These are phyloP conservation scores for Chloranthus sessilifolius DNA, from an alignment of 164 flowering plant species.

Conservation along the genomic window DNA sequence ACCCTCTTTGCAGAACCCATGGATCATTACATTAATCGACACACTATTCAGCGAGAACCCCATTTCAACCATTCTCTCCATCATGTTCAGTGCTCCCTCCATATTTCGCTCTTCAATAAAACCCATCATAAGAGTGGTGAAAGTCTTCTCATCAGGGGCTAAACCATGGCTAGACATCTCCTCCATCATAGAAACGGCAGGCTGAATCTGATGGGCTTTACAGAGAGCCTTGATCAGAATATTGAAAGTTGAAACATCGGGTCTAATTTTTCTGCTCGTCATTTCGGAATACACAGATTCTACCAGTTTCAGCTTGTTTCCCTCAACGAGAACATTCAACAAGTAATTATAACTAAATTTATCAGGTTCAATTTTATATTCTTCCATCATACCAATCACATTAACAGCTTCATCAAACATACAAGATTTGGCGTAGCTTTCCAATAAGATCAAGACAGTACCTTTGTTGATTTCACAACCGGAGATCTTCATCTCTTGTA, in stretches of 20 bases:
- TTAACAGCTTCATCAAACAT: conserved; percentile 47
- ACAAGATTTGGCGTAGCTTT: conserved; percentile 43
- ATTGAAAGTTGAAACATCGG: conserved; percentile 79
- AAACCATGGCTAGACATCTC: conserved; percentile 65
- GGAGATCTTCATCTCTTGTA: conserved; percentile 46
- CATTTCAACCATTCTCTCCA: conserved; percentile 53
- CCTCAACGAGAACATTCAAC: conserved; percentile 81
- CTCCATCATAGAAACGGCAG: conserved; percentile 80
- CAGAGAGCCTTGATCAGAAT: conserved; percentile 84
- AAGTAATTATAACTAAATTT: conserved; percentile 50
- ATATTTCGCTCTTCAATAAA: conserved; percentile 74
- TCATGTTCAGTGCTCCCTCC: conserved; percentile 63
- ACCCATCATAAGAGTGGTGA: conserved; percentile 80
- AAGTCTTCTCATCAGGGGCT: conserved; percentile 78
- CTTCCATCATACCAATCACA: conserved; percentile 54
- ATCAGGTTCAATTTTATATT: conserved; percentile 45
- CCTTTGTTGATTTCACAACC: conserved; percentile 32
- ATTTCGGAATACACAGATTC: conserved; percentile 55
- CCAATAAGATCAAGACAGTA: conserved; percentile 53
- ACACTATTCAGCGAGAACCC: conserved; percentile 40
- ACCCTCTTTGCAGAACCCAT: conserved; percentile 78
- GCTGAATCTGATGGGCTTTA: conserved; percentile 77
- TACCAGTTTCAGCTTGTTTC: conserved; percentile 64
- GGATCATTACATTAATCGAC: conserved; percentile 61
- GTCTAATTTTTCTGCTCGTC: conserved; percentile 41